Conservation (phyloP, 2,329 filamentous ascomycete genomes). For the Coniochaeta prunicola region DNA sequence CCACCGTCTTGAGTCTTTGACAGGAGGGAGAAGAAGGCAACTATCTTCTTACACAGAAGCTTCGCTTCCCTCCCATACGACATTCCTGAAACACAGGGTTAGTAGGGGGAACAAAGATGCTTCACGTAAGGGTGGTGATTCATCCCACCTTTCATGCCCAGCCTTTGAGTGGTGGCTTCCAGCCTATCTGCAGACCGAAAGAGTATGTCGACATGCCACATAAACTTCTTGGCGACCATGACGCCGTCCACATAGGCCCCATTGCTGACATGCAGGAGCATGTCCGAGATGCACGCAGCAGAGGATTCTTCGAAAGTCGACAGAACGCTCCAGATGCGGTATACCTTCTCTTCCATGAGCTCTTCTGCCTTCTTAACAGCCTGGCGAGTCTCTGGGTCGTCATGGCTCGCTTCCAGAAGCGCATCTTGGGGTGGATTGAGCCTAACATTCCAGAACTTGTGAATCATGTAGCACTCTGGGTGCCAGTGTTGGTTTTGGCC, state of each 20-base stretch:
- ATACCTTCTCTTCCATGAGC: slow-evolving; percentile 94
- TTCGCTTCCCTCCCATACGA: slow-evolving; percentile 96
- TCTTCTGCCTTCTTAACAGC: slow-evolving; percentile 81
- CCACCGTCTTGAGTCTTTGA: slow-evolving; percentile 91
- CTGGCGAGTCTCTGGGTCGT: slow-evolving; percentile 59
- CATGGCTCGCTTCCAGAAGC: slow-evolving; percentile 32
- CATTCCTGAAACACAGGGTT: slow-evolving; percentile 48
- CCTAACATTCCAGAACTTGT: slow-evolving; percentile 99
- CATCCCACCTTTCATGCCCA: slow-evolving; percentile 68
- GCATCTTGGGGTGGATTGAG: slow-evolving; percentile 56
- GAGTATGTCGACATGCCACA: slow-evolving; percentile 88
- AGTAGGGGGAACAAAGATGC: neutral
- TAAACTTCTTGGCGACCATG: slow-evolving; percentile 90
- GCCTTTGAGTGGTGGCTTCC: slow-evolving; percentile 61
- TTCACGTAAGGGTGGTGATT: neutral
- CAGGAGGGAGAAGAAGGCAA: slow-evolving; percentile 91
- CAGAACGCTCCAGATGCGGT: slow-evolving; percentile 94
- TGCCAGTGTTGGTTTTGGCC: slow-evolving; percentile 99
- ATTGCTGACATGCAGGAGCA: slow-evolving; percentile 97
- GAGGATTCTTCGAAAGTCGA: slow-evolving; percentile 97
- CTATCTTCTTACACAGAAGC: slow-evolving; percentile 98
- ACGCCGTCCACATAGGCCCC: slow-evolving; percentile 94
- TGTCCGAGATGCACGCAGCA: slow-evolving; percentile 96
- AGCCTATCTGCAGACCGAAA: slow-evolving; percentile 84
- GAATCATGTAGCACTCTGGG: slow-evolving; percentile 99